Evolutionary conservation across 495 filamentous ascomycete genomes (phyloP).

Genomic region (Aspergillus indologenus): DNA sequence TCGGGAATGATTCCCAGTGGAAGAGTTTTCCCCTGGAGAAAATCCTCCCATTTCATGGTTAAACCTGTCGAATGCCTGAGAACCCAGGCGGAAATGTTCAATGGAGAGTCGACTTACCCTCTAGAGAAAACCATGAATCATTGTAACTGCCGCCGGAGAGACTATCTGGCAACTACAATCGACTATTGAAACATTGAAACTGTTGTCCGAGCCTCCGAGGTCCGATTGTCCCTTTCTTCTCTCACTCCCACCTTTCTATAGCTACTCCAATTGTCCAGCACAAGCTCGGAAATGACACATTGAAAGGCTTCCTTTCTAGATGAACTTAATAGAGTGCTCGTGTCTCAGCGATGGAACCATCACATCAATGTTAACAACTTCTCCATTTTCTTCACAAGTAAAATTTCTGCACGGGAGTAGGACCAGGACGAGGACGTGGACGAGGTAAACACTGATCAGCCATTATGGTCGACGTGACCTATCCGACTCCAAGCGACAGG

Average conservation of each 20-base stretch:
- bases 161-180: background rate
- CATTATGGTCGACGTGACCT: too few relatives aligned
- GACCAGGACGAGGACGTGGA: background rate
- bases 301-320: too few relatives aligned
- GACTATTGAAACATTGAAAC: too few relatives aligned
- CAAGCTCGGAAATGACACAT: background rate
- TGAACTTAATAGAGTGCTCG: too few relatives aligned
- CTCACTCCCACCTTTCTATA: background rate
- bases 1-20: background rate
- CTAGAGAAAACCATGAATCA: too few relatives aligned
- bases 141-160: background rate
- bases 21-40: background rate
- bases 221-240: background rate
- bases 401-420: too few relatives aligned
- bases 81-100: background rate
- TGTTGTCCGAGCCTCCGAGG: background rate
- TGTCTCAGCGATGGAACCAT: too few relatives aligned
- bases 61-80: background rate
- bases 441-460: background rate
- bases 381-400: too few relatives aligned
- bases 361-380: too few relatives aligned
- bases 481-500: too few relatives aligned
- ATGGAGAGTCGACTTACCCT: too few relatives aligned
- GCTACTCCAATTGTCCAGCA: background rate
- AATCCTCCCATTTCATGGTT: background rate